Evolutionary conservation across 2,329 filamentous ascomycete genomes (phyloP).

Genomic region (Coniochaeta ligniaria): DNA sequence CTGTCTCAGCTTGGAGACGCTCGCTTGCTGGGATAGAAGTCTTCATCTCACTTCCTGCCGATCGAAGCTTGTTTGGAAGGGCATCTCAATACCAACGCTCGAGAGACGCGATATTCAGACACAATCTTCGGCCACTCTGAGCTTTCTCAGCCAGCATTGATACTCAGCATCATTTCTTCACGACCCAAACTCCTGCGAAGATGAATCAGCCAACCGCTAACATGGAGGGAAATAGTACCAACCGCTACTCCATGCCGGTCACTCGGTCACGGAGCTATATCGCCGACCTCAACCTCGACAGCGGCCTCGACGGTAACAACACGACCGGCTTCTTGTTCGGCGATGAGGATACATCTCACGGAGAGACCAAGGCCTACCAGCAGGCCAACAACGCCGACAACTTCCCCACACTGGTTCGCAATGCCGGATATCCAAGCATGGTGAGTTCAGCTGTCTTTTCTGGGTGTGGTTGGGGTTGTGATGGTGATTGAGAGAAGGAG

Average conservation of each 20-base stretch:
- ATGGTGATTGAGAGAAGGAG: neutral
- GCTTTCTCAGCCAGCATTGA: neutral
- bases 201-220: neutral
- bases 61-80: neutral
- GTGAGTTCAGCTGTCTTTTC: conserved; percentile 28
- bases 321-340: conserved; percentile 81
- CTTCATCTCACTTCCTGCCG: neutral
- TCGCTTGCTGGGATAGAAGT: neutral
- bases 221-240: conserved; percentile 46
- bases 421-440: conserved; percentile 38
- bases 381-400: conserved; percentile 72
- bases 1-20: neutral
- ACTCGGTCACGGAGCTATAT: conserved; percentile 61
- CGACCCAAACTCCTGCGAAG: neutral
- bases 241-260: conserved; percentile 92
- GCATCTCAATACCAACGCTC: neutral
- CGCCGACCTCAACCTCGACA: conserved; percentile 63
- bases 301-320: conserved; percentile 63
- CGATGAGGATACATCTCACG: conserved; percentile 60
- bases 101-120: neutral
- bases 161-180: neutral
- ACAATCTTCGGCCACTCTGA: neutral
- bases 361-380: conserved; percentile 62
- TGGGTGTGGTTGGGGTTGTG: neutral
- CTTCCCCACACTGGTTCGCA: conserved; percentile 77